Evolutionary conservation across 1,139 yeast genomes (phyloP).

Genomic region (Geotrichum cucujoidarum): DNA sequence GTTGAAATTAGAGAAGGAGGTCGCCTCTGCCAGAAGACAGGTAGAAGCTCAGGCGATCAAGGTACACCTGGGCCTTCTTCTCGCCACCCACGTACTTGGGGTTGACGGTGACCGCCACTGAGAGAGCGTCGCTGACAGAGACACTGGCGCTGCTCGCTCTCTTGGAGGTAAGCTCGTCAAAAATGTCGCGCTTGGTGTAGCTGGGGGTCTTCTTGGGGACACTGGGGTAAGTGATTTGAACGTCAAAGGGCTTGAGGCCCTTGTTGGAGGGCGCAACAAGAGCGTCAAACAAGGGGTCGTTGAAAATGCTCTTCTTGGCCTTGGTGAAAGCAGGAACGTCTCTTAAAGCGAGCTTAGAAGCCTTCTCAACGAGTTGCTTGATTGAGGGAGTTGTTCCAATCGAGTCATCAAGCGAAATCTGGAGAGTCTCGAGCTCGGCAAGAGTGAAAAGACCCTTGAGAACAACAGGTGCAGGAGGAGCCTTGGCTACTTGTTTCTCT

Average conservation of each 20-base stretch:
- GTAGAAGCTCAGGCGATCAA: constrained; percentile 33
- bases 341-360: constrained; percentile 39
- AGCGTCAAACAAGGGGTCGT: constrained; percentile 63
- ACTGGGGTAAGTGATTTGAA: constrained; percentile 48
- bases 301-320: constrained; percentile 45
- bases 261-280: constrained; percentile 43
- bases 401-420: constrained; percentile 33
- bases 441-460: constrained; percentile 12
- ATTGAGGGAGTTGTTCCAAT: constrained; percentile 31
- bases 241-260: constrained; percentile 47
- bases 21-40: constrained; percentile 29
- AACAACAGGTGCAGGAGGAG: constrained; percentile 18
- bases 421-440: constrained; percentile 25
- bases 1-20: constrained; percentile 11
- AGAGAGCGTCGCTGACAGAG: constrained; percentile 25
- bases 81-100: constrained; percentile 42
- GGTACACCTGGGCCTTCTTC: constrained; percentile 42
- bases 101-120: constrained; percentile 47
- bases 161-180: constrained; percentile 36
- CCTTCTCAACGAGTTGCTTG: constrained; percentile 37
- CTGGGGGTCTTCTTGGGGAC: constrained; percentile 30
- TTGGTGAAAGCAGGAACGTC: constrained; percentile 42
- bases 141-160: constrained; percentile 27
- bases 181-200: constrained; percentile 38
- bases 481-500: constrained; percentile 13